Evolutionary conservation across 2,329 filamentous ascomycete genomes (phyloP), one percentile per base, ranked within the genome.

Genomic region (Cercospora sojina): DNA sequence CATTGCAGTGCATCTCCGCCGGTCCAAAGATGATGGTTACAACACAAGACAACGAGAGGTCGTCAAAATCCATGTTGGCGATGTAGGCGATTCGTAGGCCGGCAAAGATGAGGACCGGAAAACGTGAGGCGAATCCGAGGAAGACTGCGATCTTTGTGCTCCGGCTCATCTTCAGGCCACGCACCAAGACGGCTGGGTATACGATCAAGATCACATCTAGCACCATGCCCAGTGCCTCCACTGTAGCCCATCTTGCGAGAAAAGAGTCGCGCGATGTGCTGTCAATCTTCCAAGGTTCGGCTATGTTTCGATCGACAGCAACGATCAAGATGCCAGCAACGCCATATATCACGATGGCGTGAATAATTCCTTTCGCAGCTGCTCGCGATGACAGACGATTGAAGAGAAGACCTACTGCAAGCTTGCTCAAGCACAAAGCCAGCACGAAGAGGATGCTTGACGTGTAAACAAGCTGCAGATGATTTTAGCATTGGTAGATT

Each of bases 1-100:
- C 55, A 59, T 64, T 70, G 65, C 56, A 67, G 43, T 70, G 65
- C 67, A 73, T 70, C 32, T 72, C 71, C 0, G 70, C 49, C 41
- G 70, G 67, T 3, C 70, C 70, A 20, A 58, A 67, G 12, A 68
- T 63, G 29, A 69, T 67, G 2, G 69, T 47, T 0, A 60, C 25
- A 7, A 59, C 59, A 29, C 67, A 69, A 3, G 62, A 57, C 43
- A 69, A 71, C 1, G 65, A 67, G 16, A 69, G 59, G 25, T 70
- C 63, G n/a, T 56, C 47, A 4, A 59, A 56, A 12, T 63, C 53
- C 32, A 70, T 60, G 13, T 29, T 43, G 10, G 29, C 38, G 9
- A 69, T 32, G 8, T 35, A 57, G 23, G 64, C 63, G 10, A 72
- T 57, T 2, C 69, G 62, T 5, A 70, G 35, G 3, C 64, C 64